Evolutionary conservation across 768 basidiomycete genomes (phyloP), one percentile per base, ranked within the genome.

Genomic region (Lentinula sp.): DNA sequence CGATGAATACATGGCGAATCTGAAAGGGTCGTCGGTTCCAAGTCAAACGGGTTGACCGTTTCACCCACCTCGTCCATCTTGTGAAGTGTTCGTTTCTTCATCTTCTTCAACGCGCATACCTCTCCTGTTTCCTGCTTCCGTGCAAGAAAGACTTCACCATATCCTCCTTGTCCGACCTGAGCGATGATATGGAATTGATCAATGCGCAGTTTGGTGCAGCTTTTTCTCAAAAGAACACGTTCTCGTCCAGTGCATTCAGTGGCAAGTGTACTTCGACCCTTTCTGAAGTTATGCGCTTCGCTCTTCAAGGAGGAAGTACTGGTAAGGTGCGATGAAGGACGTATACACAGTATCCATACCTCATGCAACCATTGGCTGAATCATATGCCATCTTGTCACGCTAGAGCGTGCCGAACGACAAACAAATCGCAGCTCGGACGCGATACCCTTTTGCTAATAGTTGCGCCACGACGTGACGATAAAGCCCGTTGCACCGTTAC

Each of bases 121-220:
- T 98, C 93, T 31, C 94, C 92, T 1, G 95, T 91, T 67, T 99
- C 97, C 66, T 88, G 89, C 71, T 98, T 97, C 45, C 96, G 79
- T 9, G 97, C 97, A 56, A 99, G 80, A 70, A 91, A 99, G 28
- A 99, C 97, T 65, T 98, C 96, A 5, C 97, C 97, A 73, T 98
- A 99, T 2, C 97, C 97, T 11, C 97, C 97, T 75, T 99, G 97
- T 1, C 97, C 97, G 52, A 99, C 94, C 73, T 99, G 97, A 0
- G 95, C 94, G 65, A 99, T 95, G 71, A 99, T 96, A 69, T 97
- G 93, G 74, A 99, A 99, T 69, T 96, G 92, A 53, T 98, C 93
- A 28, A 99, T 85, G 62, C 86, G 84, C 46, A 98, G 81, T 70
- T 97, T 99, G 11, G 95, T 88, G 40, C 97, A 81, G n/a, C 97